Evolutionary conservation across 768 basidiomycete genomes (phyloP), one percentile per base, ranked within the genome.

Genomic region (Suillus spraguei): DNA sequence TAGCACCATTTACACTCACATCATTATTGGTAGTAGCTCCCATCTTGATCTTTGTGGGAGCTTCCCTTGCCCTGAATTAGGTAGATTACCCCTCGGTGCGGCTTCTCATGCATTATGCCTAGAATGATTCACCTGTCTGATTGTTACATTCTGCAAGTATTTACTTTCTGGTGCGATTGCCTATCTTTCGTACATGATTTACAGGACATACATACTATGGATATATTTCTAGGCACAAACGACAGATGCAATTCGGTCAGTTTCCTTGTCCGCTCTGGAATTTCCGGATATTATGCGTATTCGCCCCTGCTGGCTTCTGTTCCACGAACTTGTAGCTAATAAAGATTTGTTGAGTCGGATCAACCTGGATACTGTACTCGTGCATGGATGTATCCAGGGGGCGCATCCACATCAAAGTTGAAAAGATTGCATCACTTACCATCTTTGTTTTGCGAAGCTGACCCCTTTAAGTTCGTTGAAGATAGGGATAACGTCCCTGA

Each of bases 51-150:
- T 17, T 38, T 38, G 36, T 8, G n/a, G 13, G 35, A 54, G 52
- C 20, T 52, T 52, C 50, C 20, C 35, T 36, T n/a, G n/a, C 53
- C 55, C 22, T 56, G 55, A 56, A 56, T 56, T 56, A 24, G 16
- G 8, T 24, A 17, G 14, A 55, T 24, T 2, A 4, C 33, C 20
- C 20, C 33, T 36, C 4, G n/a, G 8, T 36, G 13, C 36, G 5
- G n/a, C n/a, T 36, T 54, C 53, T n/a, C 35, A 54, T 54, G 7
- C 36, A 38, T 38, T 28, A 38, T 39, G 17, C 22, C 36, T 17
- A 24, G 36, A 38, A 14, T 38, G 55, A 39, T 58, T 41, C 55
- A 52, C 24, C 9, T 56, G 16, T 56, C 38, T 56, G 38, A 56
- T 56, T 39, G 24, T 56, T 56, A 33, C 9, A 17, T 56, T 36